phyloP scores from a whole-genome alignment of 305 asterid species.

The Rubia balearica region DNA sequence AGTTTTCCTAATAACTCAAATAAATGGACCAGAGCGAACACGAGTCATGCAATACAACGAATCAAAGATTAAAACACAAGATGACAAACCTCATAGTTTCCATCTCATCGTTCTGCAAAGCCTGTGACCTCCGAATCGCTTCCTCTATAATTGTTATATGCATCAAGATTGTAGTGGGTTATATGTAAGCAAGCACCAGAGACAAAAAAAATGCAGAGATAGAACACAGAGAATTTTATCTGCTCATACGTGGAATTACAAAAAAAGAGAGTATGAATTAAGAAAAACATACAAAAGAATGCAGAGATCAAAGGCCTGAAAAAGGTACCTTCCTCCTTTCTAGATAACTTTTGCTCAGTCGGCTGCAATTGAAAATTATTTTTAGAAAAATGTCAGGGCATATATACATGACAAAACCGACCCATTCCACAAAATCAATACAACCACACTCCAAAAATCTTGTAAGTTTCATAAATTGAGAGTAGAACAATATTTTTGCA shows the following conservation, averaged over 20 bases:
- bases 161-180: background rate
- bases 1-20: background rate
- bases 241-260: background rate
- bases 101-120: constrained; percentile 64
- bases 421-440: background rate
- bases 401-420: background rate
- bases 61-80: constrained; percentile 9
- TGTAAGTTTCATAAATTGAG: background rate
- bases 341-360: constrained; percentile 54
- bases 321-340: constrained; percentile 73
- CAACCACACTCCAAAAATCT: background rate
- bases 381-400: constrained; percentile 13
- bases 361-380: constrained; percentile 34
- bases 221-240: background rate
- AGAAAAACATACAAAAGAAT: background rate
- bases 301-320: background rate
- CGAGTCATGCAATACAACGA: background rate
- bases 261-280: background rate
- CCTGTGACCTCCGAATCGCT: constrained; percentile 69
- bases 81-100: constrained; percentile 55
- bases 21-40: background rate
- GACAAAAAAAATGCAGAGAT: background rate
- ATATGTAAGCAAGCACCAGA: background rate
- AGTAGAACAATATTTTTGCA: background rate
- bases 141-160: constrained; percentile 47